Conservation (phyloP, 2,329 filamentous ascomycete species). For the Colletotrichum limetticola region DNA sequence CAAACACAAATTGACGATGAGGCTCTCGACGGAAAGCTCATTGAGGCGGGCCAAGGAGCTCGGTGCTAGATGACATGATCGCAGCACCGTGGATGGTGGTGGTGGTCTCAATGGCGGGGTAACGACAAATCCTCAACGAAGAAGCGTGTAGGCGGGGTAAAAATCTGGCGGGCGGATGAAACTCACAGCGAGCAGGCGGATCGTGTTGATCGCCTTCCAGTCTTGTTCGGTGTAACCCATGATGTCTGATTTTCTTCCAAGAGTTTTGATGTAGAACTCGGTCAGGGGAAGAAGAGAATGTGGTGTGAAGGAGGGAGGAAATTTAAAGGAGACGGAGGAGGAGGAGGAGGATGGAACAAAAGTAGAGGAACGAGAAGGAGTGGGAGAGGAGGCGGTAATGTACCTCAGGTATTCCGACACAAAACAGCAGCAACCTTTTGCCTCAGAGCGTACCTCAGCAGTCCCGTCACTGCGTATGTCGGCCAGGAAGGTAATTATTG, state of each 20-base stretch:
- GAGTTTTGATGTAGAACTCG: slow-evolving; percentile 20
- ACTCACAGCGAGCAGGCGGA: slow-evolving; percentile 94
- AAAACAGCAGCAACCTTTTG: not conserved
- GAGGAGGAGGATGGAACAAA: slow-evolving; percentile 23
- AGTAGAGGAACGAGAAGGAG: slow-evolving; percentile 25
- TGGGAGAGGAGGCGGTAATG: slow-evolving; percentile 34
- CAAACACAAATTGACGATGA: not conserved
- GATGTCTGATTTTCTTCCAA: slow-evolving; percentile 54
- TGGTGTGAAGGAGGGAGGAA: slow-evolving; percentile 8
- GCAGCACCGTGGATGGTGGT: slow-evolving; percentile 33
- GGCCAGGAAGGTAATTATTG: slow-evolving; percentile 33
- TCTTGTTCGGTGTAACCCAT: slow-evolving; percentile 94
- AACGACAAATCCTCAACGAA: slow-evolving; percentile 40
- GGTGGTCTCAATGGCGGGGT: slow-evolving; percentile 45
- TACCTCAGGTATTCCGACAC: slow-evolving; percentile 17
- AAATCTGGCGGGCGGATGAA: slow-evolving; percentile 39
- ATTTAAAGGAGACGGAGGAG: slow-evolving; percentile 16
- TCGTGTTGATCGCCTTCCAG: slow-evolving; percentile 96
- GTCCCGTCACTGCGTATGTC: slow-evolving; percentile 4
- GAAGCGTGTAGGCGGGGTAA: slow-evolving; percentile 45
- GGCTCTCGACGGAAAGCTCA: not conserved
- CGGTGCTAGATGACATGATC: slow-evolving; percentile 7
- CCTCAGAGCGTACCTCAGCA: not conserved
- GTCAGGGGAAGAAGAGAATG: slow-evolving; percentile 38
- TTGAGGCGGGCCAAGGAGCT: not conserved